Conservation (phyloP, 768 basidiomycete genomes). For the Tylopilus plumbeoviolaceoides region DNA sequence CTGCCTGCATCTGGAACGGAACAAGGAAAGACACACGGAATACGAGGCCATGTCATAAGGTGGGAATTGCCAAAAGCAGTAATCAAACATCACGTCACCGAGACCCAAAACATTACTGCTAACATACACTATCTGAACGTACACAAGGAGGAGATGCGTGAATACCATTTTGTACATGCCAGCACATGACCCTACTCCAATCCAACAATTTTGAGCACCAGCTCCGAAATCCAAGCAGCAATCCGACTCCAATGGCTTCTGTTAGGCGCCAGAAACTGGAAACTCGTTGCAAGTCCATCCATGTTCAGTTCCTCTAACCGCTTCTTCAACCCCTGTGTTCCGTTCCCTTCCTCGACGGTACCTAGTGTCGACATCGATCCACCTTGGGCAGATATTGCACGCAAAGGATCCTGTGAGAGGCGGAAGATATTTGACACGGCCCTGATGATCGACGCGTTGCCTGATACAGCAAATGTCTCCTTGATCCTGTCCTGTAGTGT, state of each 20-base stretch:
- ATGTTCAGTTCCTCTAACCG: constrained; percentile 66
- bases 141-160: too few relatives aligned
- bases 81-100: not conserved
- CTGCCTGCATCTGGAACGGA: constrained; percentile 22
- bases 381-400: constrained; percentile 36
- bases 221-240: constrained; percentile 71
- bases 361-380: constrained; percentile 64
- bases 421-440: constrained; percentile 76
- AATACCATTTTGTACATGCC: constrained; percentile 17
- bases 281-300: constrained; percentile 70
- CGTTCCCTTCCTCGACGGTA: constrained; percentile 52
- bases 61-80: constrained; percentile 20
- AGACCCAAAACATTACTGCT: too few relatives aligned
- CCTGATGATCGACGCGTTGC: constrained; percentile 66
- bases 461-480: constrained; percentile 65
- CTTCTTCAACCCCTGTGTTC: constrained; percentile 43
- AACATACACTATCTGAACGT: not conserved
- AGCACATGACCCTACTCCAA: constrained; percentile 27
- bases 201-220: constrained; percentile 50
- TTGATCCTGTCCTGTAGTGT: constrained; percentile 70
- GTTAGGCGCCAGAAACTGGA: constrained; percentile 61
- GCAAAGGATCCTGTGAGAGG: constrained; percentile 54
- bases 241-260: constrained; percentile 57
- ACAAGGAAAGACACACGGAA: constrained; percentile 1
- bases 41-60: constrained; percentile 1